Base-by-base conservation (phyloP, 139 green algal species). In the Axilococcus clingmanii region DNA sequence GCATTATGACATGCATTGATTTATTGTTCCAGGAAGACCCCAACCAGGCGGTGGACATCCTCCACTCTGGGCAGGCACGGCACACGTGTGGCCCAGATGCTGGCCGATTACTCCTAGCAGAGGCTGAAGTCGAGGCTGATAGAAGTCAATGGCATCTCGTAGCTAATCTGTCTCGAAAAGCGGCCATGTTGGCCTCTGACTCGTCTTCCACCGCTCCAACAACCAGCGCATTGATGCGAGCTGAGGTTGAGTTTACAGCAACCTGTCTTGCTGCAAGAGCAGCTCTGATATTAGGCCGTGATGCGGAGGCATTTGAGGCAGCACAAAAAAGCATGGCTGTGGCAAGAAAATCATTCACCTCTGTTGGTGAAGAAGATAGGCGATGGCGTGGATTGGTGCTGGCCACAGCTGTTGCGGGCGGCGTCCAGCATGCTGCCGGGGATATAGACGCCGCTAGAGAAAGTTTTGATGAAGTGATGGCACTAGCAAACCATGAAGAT, bases 41-140 rank as follows among this genome's bases (percentile, higher is more conserved):
- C 2, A 58, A 82, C 36, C 61, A 80, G 52, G 74, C 67, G 0
- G n/a, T 72, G 0, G 74, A 82, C 22, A 52, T 82, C 2, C 49
- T 82, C 5, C 58, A 61, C 22, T 71, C 63, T 16, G 74, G 74
- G 1, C 40, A 81, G 38, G n/a, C 32, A 9, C 59, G 55, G 45
- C 49, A 52, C 46, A 48, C n/a, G 2, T 27, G 29, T 14, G 46
- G 53, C 3, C 22, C 41, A 16, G 45, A 51, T 25, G 54, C 55
- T 11, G 40, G 63, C 40, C 47, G 69, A 44, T 44, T 81, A 33
- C 48, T 68, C 41, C 30, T 68, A 5, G 56, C 48, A 7, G 42
- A 72, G n/a, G 65, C 63, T 0, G 42, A 59, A 3, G 22, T 76
- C 1, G 52, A 71, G 56, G 52, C 65, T 6, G 64, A 74, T 1